Percentiles rank a stretch among this genome's conserved stretches.
phyloP scores from a whole-genome alignment of 768 basidiomycete genomes.

The Leccinum incarnatum region DNA sequence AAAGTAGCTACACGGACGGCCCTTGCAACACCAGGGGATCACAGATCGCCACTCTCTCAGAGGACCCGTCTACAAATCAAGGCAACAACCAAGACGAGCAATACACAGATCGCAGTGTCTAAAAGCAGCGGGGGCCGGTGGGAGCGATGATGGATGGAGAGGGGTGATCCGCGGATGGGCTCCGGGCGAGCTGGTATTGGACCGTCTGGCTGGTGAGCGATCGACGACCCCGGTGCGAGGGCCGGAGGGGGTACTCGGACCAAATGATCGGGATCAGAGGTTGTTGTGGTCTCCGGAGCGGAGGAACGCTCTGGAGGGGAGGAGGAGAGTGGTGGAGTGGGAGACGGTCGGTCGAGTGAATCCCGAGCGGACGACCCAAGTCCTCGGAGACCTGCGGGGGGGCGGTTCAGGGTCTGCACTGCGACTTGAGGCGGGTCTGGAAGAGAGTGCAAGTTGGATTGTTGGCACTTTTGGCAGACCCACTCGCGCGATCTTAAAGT shows the following conservation, averaged over 20 bases:
- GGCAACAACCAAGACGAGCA: conserved; percentile 65
- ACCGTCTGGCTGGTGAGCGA: conserved; percentile 11
- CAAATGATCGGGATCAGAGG: conserved; percentile 16
- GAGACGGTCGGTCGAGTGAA: conserved; percentile 17
- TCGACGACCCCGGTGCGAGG: conserved; percentile 9
- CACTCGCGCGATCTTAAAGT: conserved; percentile 69
- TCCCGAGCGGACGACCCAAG: conserved; percentile 11
- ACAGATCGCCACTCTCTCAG: conserved; percentile 30
- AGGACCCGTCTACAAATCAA: conserved; percentile 62
- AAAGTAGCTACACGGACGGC: conserved; percentile 1
- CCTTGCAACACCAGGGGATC: conserved; percentile 7
- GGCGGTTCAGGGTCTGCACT: conserved; percentile 14
- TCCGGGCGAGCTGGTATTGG: conserved; percentile 7
- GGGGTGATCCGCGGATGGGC: conserved; percentile 18
- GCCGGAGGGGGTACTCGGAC: conserved; percentile 9
- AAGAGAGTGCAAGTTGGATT: conserved; percentile 63
- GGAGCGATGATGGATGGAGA: conserved; percentile 17
- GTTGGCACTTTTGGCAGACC: conserved; percentile 72
- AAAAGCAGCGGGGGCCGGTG: conserved; percentile 58
- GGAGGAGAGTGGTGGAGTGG: conserved; percentile 9
- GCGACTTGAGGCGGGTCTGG: conserved; percentile 53
- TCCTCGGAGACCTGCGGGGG: conserved; percentile 22
- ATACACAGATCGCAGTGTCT: conserved; percentile 71
- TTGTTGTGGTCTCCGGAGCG: conserved; percentile 6
- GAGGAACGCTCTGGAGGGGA: conserved; percentile 20